These are phyloP conservation scores for Colletotrichum cereale DNA, from an alignment of 2,329 filamentous ascomycete genomes.

Conservation along the genomic window DNA sequence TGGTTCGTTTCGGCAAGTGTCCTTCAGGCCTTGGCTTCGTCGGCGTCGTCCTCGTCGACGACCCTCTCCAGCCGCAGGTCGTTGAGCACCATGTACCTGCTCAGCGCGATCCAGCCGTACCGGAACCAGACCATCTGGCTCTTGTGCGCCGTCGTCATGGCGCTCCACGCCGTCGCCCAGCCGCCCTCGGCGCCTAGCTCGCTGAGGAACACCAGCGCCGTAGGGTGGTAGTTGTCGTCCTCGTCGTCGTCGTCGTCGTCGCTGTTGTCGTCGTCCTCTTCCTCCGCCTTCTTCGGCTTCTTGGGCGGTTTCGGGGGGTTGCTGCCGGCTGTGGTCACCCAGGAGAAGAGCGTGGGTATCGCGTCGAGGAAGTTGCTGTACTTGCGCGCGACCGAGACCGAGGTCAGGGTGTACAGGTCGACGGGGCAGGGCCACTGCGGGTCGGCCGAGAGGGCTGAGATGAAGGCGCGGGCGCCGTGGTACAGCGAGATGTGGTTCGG, in stretches of 20 bases:
- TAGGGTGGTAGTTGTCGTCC: constrained; percentile 62
- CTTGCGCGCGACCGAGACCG: constrained; percentile 81
- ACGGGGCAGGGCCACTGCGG: constrained; percentile 79
- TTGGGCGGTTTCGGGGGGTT: constrained; percentile 30
- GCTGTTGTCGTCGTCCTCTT: constrained; percentile 48
- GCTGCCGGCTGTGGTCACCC: constrained; percentile 56
- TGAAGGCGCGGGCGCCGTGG: constrained; percentile 81
- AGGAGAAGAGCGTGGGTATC: constrained; percentile 74
- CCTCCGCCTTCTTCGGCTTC: constrained; percentile 35
- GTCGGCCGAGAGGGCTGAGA: constrained; percentile 72
- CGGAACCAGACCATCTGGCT: constrained; percentile 99
- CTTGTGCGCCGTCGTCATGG: constrained; percentile 90
- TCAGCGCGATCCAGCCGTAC: constrained; percentile 92
- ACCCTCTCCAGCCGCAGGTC: constrained; percentile 74
- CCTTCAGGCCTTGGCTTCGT: neutral
- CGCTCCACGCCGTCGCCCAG: constrained; percentile 75
- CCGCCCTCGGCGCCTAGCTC: constrained; percentile 70
- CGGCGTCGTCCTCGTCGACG: constrained; percentile 16
- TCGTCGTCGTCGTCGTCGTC: constrained; percentile 45
- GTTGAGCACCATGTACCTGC: constrained; percentile 96
- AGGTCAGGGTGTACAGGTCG: constrained; percentile 86
- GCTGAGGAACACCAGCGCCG: constrained; percentile 78
- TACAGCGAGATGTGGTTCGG: constrained; percentile 95
- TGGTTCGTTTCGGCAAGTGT: too few relatives aligned
- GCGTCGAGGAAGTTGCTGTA: constrained; percentile 84